A percentile compares a stretch with the other conserved stretches of the same genome.
Conservation (phyloP, 208 protist genomes). For the Lotmaria passim region DNA sequence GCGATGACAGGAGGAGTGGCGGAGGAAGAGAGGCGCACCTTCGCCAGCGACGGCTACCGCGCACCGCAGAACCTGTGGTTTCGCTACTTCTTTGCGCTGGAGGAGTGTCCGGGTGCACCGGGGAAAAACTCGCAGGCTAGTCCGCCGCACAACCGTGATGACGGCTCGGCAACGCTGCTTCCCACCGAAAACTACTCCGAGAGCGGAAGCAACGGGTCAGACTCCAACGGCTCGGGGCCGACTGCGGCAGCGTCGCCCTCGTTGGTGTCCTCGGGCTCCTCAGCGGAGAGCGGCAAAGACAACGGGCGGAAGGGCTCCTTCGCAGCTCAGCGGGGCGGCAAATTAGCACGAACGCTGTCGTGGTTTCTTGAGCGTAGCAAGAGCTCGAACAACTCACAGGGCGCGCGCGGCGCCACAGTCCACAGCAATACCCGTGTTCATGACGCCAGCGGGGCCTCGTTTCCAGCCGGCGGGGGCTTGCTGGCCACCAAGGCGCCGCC, state of each 20-base stretch:
- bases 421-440: too few species aligned
- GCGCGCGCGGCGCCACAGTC: neutral
- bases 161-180: neutral
- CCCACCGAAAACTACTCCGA: neutral
- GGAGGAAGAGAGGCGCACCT: neutral
- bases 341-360: constrained; percentile 9
- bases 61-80: constrained; percentile 61
- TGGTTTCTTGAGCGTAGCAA: constrained; percentile 13
- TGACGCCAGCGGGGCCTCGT: too few species aligned
- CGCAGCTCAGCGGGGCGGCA: neutral
- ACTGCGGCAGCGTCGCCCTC: neutral
- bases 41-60: constrained; percentile 35
- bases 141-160: neutral
- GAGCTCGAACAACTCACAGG: neutral
- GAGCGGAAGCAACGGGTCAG: neutral
- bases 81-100: constrained; percentile 62
- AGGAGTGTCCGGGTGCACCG: neutral
- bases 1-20: neutral
- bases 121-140: neutral
- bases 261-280: neutral
- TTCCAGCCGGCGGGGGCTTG: neutral
- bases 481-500: neutral
- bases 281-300: neutral
- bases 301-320: neutral
- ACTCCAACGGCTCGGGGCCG: neutral